Evolutionary conservation across 352 stramenopile species (phyloP).

Genomic region (Phytophthora lateralis): DNA sequence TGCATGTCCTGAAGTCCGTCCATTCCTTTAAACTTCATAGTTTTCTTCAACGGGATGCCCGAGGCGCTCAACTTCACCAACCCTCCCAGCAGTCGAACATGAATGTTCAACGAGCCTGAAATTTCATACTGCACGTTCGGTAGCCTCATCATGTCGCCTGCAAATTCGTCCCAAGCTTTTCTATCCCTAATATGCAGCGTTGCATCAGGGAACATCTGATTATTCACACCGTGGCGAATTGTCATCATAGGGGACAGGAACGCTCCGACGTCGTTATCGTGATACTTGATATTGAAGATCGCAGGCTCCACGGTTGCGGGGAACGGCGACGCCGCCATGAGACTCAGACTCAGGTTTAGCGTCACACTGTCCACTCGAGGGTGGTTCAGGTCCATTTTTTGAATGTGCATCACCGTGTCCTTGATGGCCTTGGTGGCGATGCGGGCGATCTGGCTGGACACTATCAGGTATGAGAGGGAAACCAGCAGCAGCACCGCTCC

Average conservation of each 20-base stretch:
- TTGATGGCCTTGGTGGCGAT: constrained; percentile 66
- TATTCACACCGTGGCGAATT: constrained; percentile 58
- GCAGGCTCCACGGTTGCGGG: constrained; percentile 47
- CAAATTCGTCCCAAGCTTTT: constrained; percentile 69
- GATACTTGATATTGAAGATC: constrained; percentile 60
- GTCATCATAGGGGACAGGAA: constrained; percentile 58
- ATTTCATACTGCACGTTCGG: constrained; percentile 55
- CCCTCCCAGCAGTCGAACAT: constrained; percentile 54
- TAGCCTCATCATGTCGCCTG: constrained; percentile 65
- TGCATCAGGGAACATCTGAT: constrained; percentile 48
- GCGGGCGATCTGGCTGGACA: constrained; percentile 56
- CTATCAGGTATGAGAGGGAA: constrained; percentile 44
- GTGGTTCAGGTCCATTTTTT: constrained; percentile 59
- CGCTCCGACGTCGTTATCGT: constrained; percentile 39
- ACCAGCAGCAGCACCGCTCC: constrained; percentile 33
- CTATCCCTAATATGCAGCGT: constrained; percentile 62
- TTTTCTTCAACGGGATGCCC: constrained; percentile 56
- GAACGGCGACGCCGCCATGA: constrained; percentile 62
- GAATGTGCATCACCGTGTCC: constrained; percentile 63
- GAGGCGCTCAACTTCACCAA: constrained; percentile 57
- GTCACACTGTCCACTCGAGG: constrained; percentile 38
- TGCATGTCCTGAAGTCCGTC: constrained; percentile 64
- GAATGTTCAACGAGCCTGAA: constrained; percentile 49
- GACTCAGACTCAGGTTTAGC: constrained; percentile 56
- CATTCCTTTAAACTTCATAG: constrained; percentile 66